Base-by-base conservation (phyloP, 805 yeast species). In the Priceomyces melissophilus region DNA sequence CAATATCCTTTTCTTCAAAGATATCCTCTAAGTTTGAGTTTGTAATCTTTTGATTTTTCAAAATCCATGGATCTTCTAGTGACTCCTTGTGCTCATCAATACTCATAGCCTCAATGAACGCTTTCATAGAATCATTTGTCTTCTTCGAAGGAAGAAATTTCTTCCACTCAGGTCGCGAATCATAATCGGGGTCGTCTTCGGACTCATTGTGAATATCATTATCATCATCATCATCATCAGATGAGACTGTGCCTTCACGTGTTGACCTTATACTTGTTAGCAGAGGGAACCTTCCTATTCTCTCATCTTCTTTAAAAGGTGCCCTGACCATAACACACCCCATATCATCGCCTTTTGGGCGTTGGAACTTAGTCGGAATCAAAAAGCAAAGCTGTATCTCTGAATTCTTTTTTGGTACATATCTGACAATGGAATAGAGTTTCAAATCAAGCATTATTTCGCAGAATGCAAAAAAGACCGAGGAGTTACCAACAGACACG, bases 261-360 rank as follows among this genome's bases (percentile, higher is more conserved):
- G 47, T 35, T 2, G 40, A 31, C 4, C 12, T 26, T 8, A 45
- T 17, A 8, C 39, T 43, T 2, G 57, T 40, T 23, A 67, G 50
- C 8, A 32, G 28, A 1, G 70, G 67, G 49, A 84, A 76, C 16
- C 68, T 69, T 2, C 89, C 78, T 11, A 79, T 67, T 48, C 78
- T 76, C 46, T 80, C 84, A 57, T 89, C 96, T 47, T 87, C 95
- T 32, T 75, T 73, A 58, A 76, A 86, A 1, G 96, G 93, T 10
- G 88, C 55, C 35, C 81, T 65, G 10, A 72, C 71, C 47, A 81
- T 55, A 1, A 75, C 61, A 40, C 87, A 69, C 0, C 73, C 70
- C 14, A 33, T 38, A 10, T 17, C 13, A 28, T 16, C 12, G 11
- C 15, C 17, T 3, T 11, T 30, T 11, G 17, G n/a, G 6, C 14